phyloP scores from a whole-genome alignment of 2,329 filamentous ascomycete genomes.

The Alternaria sp. region DNA sequence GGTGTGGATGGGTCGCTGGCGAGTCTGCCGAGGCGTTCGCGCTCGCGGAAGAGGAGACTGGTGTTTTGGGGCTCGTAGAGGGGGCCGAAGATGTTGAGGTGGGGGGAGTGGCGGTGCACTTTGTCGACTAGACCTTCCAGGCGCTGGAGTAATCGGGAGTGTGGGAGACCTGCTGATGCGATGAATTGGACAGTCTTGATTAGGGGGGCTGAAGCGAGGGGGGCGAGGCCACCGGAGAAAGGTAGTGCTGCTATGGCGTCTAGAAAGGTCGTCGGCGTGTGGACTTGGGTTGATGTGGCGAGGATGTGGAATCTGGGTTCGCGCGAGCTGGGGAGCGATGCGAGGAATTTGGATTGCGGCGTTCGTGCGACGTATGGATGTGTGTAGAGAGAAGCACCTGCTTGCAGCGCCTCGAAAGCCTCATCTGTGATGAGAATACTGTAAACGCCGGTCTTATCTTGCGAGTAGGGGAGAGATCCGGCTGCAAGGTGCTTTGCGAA shows the following conservation, averaged over 20 bases:
- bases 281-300: slow-evolving; percentile 23
- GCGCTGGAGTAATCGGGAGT: slow-evolving; percentile 46
- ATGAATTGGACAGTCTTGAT: slow-evolving; percentile 40
- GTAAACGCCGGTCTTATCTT: slow-evolving; percentile 28
- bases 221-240: slow-evolving; percentile 39
- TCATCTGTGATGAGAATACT: slow-evolving; percentile 41
- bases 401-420: slow-evolving; percentile 29
- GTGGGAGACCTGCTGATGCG: slow-evolving; percentile 36
- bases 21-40: slow-evolving; percentile 38
- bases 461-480: slow-evolving; percentile 41
- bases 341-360: slow-evolving; percentile 29
- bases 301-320: slow-evolving; percentile 31
- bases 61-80: slow-evolving; percentile 38
- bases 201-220: slow-evolving; percentile 37
- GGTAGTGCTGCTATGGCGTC: slow-evolving; percentile 41
- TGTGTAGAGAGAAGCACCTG: slow-evolving; percentile 30
- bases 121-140: slow-evolving; percentile 49
- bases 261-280: slow-evolving; percentile 31
- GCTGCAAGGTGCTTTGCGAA: slow-evolving; percentile 47
- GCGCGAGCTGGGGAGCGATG: slow-evolving; percentile 36
- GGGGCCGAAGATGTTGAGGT: slow-evolving; percentile 42
- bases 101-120: slow-evolving; percentile 39
- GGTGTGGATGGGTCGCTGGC: slow-evolving; percentile 23
- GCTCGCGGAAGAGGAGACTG: slow-evolving; percentile 39
- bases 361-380: slow-evolving; percentile 19